phyloP scores from a whole-genome alignment of 225 moss, liverwort and hornwort genomes.

The Pseudoscleropodium purum region DNA sequence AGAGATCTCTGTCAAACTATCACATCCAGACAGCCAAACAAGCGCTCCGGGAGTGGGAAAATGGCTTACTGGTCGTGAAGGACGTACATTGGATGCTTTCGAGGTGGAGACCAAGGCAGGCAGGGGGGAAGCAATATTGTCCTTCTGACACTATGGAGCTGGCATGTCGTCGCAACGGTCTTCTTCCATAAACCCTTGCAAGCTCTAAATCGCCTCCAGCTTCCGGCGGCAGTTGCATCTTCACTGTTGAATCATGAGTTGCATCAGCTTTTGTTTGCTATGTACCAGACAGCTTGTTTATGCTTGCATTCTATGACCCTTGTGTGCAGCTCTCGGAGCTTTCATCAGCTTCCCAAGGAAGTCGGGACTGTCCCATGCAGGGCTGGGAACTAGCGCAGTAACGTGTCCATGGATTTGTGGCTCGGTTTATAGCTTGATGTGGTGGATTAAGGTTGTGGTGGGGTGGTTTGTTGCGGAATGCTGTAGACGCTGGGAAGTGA shows the following conservation, averaged over 20 bases:
- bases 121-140: neutral
- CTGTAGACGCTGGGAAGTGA: no score
- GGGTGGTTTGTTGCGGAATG: neutral
- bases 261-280: neutral
- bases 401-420: neutral
- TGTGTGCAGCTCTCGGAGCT: neutral
- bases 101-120: neutral
- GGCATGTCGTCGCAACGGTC: conserved; percentile 26
- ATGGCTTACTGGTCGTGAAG: neutral
- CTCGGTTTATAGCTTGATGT: neutral
- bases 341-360: neutral
- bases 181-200: neutral
- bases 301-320: neutral
- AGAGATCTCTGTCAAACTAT: neutral
- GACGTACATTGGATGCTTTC: conserved; percentile 11
- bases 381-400: no score
- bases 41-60: neutral
- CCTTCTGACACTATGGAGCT: conserved; percentile 15
- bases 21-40: neutral
- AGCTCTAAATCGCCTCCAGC: neutral
- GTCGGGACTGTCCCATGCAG: neutral
- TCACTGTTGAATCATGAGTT: neutral
- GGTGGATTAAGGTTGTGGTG: neutral
- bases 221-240: neutral
- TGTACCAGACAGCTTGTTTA: neutral